Conservation (phyloP, 352 stramenopile genomes). For the Thraustotheca clavata region DNA sequence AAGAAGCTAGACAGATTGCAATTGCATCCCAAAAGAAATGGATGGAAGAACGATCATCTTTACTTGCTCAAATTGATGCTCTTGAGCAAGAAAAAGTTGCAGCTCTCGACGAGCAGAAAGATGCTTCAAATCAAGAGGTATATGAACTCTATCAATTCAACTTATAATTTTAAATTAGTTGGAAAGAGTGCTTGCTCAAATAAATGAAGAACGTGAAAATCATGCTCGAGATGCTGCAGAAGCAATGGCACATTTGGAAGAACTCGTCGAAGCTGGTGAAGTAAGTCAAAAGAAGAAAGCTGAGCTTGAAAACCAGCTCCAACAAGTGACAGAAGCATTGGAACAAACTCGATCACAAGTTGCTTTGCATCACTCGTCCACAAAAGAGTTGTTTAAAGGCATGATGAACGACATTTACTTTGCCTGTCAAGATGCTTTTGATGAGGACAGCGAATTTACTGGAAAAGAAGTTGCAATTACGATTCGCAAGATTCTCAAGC, state of each 20-base stretch:
- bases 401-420: slow-evolving; percentile 87
- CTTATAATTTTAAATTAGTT: too few species aligned
- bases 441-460: slow-evolving; percentile 75
- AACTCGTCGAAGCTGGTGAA: slow-evolving; percentile 28
- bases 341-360: slow-evolving; percentile 25
- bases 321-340: slow-evolving; percentile 28
- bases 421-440: slow-evolving; percentile 75
- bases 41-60: not conserved
- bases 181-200: slow-evolving; percentile 32
- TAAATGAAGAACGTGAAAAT: slow-evolving; percentile 7
- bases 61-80: not conserved
- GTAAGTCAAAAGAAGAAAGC: slow-evolving; percentile 23
- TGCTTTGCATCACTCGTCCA: slow-evolving; percentile 42
- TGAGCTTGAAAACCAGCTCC: not conserved
- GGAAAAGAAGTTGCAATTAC: slow-evolving; percentile 76
- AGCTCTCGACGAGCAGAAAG: not conserved
- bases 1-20: slow-evolving; percentile 7
- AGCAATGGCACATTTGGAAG: slow-evolving; percentile 31
- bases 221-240: slow-evolving; percentile 5
- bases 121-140: not conserved
- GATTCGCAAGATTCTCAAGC: slow-evolving; percentile 76
- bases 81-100: not conserved
- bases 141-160: not conserved
- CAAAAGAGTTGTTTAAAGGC: slow-evolving; percentile 69
- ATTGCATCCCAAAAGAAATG: slow-evolving; percentile 15